These are phyloP conservation scores for Trichosanthes cucumerina DNA, from an alignment of 306 rosid species.

Conservation along the genomic window DNA sequence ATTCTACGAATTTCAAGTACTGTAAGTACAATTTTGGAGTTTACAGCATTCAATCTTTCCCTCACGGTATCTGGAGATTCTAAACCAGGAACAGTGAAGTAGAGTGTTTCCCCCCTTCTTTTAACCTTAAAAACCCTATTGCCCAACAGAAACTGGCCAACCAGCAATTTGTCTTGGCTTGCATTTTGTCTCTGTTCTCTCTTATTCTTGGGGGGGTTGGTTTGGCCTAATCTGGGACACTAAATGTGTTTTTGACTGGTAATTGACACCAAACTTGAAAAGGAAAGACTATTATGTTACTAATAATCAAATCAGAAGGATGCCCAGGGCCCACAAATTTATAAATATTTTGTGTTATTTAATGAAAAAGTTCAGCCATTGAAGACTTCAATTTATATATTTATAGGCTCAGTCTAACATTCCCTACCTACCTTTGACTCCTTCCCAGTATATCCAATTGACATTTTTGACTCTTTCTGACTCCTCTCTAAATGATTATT, in stretches of 20 bases:
- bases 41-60: background rate
- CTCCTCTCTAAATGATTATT: background rate
- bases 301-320: background rate
- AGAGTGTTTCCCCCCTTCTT: background rate
- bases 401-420: background rate
- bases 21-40: conserved; percentile 2
- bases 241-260: background rate
- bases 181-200: background rate
- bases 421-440: conserved; percentile 6
- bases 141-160: background rate
- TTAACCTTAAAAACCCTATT: background rate
- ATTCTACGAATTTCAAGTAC: background rate
- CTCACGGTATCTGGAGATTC: background rate
- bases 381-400: conserved; percentile 3
- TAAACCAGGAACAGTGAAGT: background rate
- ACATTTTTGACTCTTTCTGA: background rate
- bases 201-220: background rate
- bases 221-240: background rate
- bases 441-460: background rate
- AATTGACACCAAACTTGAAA: background rate
- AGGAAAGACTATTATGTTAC: background rate
- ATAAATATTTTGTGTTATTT: background rate
- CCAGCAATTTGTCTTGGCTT: background rate
- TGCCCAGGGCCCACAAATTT: background rate
- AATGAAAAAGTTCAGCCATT: background rate